These are phyloP conservation scores for Mucor piriformis DNA, from an alignment of 371 early-diverging fungal species.

Conservation along the genomic window DNA sequence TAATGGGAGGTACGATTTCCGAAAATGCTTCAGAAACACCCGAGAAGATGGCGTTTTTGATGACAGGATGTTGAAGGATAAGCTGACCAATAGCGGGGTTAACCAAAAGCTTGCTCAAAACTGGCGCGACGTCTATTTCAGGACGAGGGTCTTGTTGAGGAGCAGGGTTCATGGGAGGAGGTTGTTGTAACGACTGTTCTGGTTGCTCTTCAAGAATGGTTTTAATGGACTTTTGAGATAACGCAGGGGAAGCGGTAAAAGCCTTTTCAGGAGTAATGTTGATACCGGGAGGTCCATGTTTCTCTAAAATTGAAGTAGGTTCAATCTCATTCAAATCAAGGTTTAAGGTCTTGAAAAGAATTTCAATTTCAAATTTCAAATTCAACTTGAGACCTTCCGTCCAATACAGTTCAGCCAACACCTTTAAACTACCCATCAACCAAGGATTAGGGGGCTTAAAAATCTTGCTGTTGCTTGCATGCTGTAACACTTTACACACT, in stretches of 20 bases:
- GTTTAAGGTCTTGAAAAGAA: constrained; percentile 85
- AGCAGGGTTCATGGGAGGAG: constrained; percentile 3
- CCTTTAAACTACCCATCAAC: constrained; percentile 90
- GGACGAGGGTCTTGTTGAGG: constrained; percentile 15
- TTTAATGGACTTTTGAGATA: constrained; percentile 9
- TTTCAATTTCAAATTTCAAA: constrained; percentile 96
- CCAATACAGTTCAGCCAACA: constrained; percentile 92
- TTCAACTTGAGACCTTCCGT: constrained; percentile 91
- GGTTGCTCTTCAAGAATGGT: constrained; percentile 4
- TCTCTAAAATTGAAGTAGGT: constrained; percentile 72
- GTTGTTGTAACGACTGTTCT: background rate
- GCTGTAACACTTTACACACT: constrained; percentile 94
- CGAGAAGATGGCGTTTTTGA: constrained; percentile 79
- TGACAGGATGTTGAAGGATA: constrained; percentile 86
- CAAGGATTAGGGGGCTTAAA: constrained; percentile 97
- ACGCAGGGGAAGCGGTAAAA: background rate
- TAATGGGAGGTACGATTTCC: constrained; percentile 75
- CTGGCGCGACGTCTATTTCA: constrained; percentile 35
- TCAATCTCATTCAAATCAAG: constrained; percentile 86
- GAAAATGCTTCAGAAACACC: constrained; percentile 42
- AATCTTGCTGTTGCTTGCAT: constrained; percentile 77
- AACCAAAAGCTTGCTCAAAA: constrained; percentile 35
- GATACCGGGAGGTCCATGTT: constrained; percentile 53
- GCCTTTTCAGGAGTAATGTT: background rate
- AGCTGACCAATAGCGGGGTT: constrained; percentile 62